phyloP scores from a whole-genome alignment of 768 basidiomycete genomes.

The Tricholomella constricta region DNA sequence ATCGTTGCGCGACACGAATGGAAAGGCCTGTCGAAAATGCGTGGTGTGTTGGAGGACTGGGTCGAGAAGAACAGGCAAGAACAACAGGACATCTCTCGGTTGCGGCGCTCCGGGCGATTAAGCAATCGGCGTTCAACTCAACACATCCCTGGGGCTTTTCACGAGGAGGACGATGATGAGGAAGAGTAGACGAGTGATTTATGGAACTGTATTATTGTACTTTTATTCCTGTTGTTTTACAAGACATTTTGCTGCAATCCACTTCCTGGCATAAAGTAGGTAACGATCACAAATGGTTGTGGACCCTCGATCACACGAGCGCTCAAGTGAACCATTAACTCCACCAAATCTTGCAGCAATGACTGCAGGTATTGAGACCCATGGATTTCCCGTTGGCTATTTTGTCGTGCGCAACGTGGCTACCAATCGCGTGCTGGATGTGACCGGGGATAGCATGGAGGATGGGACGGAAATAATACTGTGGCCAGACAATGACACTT shows the following conservation, averaged over 20 bases:
- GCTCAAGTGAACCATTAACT: neutral
- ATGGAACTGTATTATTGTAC: constrained; percentile 2
- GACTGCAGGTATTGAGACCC: constrained; percentile 32
- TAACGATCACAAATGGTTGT: neutral
- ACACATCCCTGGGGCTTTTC: constrained; percentile 25
- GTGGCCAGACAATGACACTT: constrained; percentile 74
- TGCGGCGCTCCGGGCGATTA: constrained; percentile 28
- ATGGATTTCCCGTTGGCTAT: constrained; percentile 58
- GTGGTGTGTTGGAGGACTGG: constrained; percentile 70
- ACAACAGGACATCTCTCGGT: constrained; percentile 16
- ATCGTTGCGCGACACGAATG: constrained; percentile 93
- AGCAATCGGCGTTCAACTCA: constrained; percentile 1
- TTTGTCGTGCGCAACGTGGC: constrained; percentile 62
- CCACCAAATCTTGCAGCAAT: constrained; percentile 15
- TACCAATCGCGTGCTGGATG: constrained; percentile 57
- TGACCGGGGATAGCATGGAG: constrained; percentile 49
- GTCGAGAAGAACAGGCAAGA: constrained; percentile 50
- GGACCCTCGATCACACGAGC: neutral
- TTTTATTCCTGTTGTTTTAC: neutral
- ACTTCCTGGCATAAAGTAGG: neutral
- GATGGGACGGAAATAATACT: constrained; percentile 67
- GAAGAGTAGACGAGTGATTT: neutral
- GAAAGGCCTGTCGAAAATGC: constrained; percentile 85
- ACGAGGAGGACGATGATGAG: constrained; percentile 15
- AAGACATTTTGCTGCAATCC: neutral